Conservation (phyloP, 202 grass and related monocot genomes). For the Bolboschoenoplectus hybrid region DNA sequence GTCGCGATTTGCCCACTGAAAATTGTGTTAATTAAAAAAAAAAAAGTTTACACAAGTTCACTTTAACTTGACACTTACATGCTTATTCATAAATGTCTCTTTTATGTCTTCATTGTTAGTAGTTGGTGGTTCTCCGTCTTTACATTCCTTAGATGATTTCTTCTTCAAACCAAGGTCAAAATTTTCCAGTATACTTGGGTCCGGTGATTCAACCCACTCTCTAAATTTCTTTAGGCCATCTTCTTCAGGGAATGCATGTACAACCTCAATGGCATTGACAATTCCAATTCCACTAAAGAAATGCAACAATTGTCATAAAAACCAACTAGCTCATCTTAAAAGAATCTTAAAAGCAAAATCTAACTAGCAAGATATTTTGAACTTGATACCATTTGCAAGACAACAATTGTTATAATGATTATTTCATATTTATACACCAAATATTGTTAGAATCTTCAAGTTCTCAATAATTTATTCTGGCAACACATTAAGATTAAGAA, state of each 20-base stretch:
- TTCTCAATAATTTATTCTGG: neutral
- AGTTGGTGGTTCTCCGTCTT: slow-evolving; percentile 54
- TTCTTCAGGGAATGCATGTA: slow-evolving; percentile 93
- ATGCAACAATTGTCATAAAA: slow-evolving; percentile 35
- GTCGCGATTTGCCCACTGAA: neutral
- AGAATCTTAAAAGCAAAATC: slow-evolving; percentile 7
- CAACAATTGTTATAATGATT: neutral
- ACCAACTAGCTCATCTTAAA: slow-evolving; percentile 14
- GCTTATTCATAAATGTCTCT: slow-evolving; percentile 82
- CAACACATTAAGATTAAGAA: neutral
- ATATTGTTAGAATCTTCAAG: slow-evolving; percentile 1
- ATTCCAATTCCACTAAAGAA: slow-evolving; percentile 88
- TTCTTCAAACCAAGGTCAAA: slow-evolving; percentile 50
- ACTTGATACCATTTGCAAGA: slow-evolving; percentile 25
- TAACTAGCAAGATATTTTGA: neutral
- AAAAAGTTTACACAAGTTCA: neutral
- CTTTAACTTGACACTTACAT: slow-evolving; percentile 56
- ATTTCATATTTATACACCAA: neutral
- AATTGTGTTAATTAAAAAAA: neutral
- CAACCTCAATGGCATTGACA: slow-evolving; percentile 98
- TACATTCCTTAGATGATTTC: slow-evolving; percentile 51
- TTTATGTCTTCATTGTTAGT: slow-evolving; percentile 52
- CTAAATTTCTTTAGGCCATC: slow-evolving; percentile 87
- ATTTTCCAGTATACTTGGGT: slow-evolving; percentile 80
- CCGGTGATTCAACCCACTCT: slow-evolving; percentile 97